Conservation (phyloP, 2,329 filamentous ascomycete genomes). For the Xylariales sp. region DNA sequence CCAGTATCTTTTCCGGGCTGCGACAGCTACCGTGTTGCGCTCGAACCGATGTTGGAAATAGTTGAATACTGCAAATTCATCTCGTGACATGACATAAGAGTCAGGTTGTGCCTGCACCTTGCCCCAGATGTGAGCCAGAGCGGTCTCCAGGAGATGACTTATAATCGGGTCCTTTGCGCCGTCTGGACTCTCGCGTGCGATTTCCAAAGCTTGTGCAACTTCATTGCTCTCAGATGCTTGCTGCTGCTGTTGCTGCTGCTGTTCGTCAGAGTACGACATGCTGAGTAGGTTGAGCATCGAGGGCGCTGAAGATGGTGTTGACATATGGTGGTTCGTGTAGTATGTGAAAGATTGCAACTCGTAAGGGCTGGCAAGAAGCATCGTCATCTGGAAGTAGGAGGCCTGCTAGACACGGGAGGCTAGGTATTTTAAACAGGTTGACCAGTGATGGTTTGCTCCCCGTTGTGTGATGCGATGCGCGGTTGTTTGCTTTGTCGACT, state of each 20-base stretch:
- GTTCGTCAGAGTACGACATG: constrained; percentile 12
- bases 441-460: background rate
- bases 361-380: constrained; percentile 13
- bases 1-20: constrained; percentile 50
- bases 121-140: constrained; percentile 60
- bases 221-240: constrained; percentile 28
- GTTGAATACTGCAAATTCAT: constrained; percentile 86
- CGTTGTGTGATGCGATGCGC: constrained; percentile 1
- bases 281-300: constrained; percentile 14
- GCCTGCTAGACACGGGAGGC: background rate
- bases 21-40: constrained; percentile 43
- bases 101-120: constrained; percentile 60
- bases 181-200: constrained; percentile 68
- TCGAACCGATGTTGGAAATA: constrained; percentile 68
- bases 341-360: constrained; percentile 12
- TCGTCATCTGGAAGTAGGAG: constrained; percentile 13
- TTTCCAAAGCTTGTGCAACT: constrained; percentile 66
- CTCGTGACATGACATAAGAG: constrained; percentile 67
- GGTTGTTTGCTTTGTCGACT: background rate
- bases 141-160: constrained; percentile 59
- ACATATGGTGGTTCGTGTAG: constrained; percentile 9
- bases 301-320: constrained; percentile 8
- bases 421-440: background rate
- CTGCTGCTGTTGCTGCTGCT: constrained; percentile 9
- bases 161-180: constrained; percentile 60